Conservation (phyloP, 129 eudicot genomes). For the Lactuca saligna region DNA sequence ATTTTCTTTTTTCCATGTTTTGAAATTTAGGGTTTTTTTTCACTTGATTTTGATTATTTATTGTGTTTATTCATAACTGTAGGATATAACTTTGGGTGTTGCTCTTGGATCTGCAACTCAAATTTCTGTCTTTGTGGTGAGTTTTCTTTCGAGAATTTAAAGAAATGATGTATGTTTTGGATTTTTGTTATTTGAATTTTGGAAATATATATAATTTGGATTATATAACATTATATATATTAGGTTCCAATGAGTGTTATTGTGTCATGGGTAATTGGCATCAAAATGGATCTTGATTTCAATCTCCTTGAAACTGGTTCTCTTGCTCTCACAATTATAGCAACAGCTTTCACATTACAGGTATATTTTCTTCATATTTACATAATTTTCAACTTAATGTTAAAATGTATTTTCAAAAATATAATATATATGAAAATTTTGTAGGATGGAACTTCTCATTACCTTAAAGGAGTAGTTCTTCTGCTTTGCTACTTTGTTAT, state of each 20-base stretch:
- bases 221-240: no score
- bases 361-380: conserved; percentile 20
- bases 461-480: conserved; percentile 83
- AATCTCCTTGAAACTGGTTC: conserved; percentile 69
- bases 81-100: conserved; percentile 88
- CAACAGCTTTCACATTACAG: conserved; percentile 82
- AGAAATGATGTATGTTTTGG: neutral
- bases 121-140: conserved; percentile 85
- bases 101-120: conserved; percentile 98
- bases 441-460: conserved; percentile 96
- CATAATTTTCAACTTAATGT: neutral
- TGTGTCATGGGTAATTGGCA: conserved; percentile 72
- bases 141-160: conserved; percentile 9
- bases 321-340: conserved; percentile 64
- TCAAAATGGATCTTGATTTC: conserved; percentile 74
- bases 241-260: conserved; percentile 59
- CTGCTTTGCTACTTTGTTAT: conserved; percentile 75
- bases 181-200: neutral
- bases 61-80: conserved; percentile 13
- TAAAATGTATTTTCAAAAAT: neutral
- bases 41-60: neutral
- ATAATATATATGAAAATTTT: neutral
- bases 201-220: neutral
- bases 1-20: neutral
- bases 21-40: neutral